A percentile compares a stretch with the other conserved stretches of the same genome.
Evolutionary conservation across 805 yeast species (phyloP).

Genomic region (Myxozyma geophila): DNA sequence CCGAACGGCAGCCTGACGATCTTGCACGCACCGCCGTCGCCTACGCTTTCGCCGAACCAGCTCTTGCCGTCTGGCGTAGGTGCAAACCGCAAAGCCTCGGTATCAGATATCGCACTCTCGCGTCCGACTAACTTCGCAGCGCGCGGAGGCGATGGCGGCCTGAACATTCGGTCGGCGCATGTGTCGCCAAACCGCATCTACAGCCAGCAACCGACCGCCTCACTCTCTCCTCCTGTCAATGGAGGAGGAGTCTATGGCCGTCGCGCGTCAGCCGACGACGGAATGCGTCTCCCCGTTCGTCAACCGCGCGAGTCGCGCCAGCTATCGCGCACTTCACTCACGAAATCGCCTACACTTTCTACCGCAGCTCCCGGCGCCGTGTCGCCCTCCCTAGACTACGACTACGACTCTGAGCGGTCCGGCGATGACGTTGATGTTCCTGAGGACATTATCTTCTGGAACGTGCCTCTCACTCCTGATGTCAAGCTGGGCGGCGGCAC

Average conservation of each 20-base stretch:
- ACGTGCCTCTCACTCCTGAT: conserved; percentile 67
- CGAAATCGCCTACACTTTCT: not conserved
- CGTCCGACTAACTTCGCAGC: not conserved
- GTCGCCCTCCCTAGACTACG: not conserved
- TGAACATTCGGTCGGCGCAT: conserved; percentile 1
- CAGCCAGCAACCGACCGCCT: not conserved
- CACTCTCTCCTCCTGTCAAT: not conserved
- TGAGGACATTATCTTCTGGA: conserved; percentile 58
- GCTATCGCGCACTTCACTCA: conserved; percentile 1
- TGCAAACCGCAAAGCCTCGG: not conserved
- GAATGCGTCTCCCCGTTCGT: conserved; percentile 18
- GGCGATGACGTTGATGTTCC: conserved; percentile 62
- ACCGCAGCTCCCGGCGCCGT: too few species aligned
- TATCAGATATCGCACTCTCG: not conserved
- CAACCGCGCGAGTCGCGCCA: conserved; percentile 7
- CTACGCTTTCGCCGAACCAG: not conserved
- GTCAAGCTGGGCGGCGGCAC: not conserved
- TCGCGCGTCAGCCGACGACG: conserved; percentile 12
- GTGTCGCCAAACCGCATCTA: conserved; percentile 5
- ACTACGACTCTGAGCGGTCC: conserved; percentile 43
- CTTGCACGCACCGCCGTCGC: conserved; percentile 14
- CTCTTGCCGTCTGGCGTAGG: not conserved
- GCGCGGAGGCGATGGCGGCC: not conserved
- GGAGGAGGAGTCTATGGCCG: not conserved
- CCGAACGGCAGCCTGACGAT: conserved; percentile 14